Evolutionary conservation across 805 yeast species (phyloP).

Genomic region (Zygosaccharomyces bailii): DNA sequence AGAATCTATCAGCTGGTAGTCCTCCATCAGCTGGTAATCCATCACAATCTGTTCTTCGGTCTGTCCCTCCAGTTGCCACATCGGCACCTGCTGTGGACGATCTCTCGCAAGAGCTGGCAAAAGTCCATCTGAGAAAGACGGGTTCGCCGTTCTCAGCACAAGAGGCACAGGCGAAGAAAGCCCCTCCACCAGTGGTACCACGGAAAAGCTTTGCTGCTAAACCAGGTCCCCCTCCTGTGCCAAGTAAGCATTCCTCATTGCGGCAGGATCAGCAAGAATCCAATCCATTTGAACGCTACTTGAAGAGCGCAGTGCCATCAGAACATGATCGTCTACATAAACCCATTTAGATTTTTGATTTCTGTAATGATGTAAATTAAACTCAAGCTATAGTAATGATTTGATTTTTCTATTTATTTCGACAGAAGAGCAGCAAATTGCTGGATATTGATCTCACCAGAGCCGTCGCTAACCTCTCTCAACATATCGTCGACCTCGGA

Average conservation of each 20-base stretch:
- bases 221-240: conserved; percentile 20
- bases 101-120: conserved; percentile 16
- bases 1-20: conserved; percentile 9
- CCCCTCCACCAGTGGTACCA: conserved; percentile 22
- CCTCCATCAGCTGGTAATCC: no score
- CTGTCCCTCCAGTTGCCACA: no score
- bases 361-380: conserved; percentile 2
- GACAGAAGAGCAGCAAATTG: conserved; percentile 92
- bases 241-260: conserved; percentile 14
- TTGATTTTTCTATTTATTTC: conserved; percentile 42
- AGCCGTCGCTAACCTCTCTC: conserved; percentile 91
- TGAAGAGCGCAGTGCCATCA: conserved; percentile 39
- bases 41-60: not conserved
- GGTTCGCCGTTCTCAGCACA: conserved; percentile 7
- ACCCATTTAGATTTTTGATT: conserved; percentile 5
- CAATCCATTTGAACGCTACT: conserved; percentile 39
- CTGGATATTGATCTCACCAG: conserved; percentile 95
- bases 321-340: conserved; percentile 36
- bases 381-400: conserved; percentile 3
- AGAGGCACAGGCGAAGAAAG: conserved; percentile 4
- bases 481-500: conserved; percentile 98
- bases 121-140: conserved; percentile 18
- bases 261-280: conserved; percentile 15
- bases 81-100: conserved; percentile 6
- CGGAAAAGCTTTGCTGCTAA: conserved; percentile 19